A percentile compares a stretch with the other conserved stretches of the same genome.
phyloP scores from a whole-genome alignment of 73 alveolate species.

The Stentor coeruleus region DNA sequence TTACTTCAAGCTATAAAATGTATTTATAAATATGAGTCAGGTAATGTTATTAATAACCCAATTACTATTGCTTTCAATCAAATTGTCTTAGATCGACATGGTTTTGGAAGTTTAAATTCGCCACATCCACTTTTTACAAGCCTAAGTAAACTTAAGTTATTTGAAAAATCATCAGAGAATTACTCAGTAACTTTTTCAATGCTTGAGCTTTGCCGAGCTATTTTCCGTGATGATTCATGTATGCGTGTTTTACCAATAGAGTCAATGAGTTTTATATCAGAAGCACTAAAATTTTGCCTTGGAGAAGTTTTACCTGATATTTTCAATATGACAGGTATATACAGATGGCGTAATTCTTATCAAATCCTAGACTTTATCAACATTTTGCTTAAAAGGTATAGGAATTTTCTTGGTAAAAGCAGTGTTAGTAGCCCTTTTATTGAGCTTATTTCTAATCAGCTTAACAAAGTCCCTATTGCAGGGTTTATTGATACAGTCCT shows the following conservation, averaged over 20 bases:
- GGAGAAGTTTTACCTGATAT: constrained; percentile 5
- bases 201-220: neutral
- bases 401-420: neutral
- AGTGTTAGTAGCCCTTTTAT: neutral
- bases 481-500: neutral
- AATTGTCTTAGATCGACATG: neutral
- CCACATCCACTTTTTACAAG: neutral
- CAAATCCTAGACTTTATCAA: neutral
- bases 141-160: neutral
- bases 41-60: neutral
- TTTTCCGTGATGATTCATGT: neutral
- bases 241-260: neutral
- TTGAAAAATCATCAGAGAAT: neutral
- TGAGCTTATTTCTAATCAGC: constrained; percentile 6
- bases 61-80: neutral
- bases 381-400: neutral
- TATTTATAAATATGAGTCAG: neutral
- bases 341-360: constrained; percentile 6
- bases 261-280: neutral
- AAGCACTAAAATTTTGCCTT: neutral
- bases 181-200: neutral
- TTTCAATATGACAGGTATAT: neutral
- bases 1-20: neutral
- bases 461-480: constrained; percentile 2
- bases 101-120: neutral